Base-by-base conservation (phyloP, 75 land plant species). In the Chamaecyparis obtusa region DNA sequence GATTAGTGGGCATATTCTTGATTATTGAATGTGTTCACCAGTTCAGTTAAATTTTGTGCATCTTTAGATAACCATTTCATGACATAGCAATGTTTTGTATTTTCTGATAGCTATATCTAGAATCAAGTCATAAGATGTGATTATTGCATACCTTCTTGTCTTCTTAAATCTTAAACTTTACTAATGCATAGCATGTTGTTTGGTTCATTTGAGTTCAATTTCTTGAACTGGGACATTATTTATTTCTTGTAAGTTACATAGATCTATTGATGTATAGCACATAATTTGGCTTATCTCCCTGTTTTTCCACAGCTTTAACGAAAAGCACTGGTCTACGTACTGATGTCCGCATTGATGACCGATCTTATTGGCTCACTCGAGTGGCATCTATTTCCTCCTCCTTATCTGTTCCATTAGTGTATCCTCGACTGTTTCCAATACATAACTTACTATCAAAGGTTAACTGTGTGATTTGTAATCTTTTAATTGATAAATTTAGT, bases 271-370 rank as follows among this genome's bases (percentile, higher is more conserved):
- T 81, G 43, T 41, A 27, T 30, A 81, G 30, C 54, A 46, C 16
- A 44, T 21, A 5, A 81, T 46, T n/a, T 46, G 83, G 83, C 83
- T 81, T 13, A 46, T 81, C 30, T 44, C 15, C 24, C 27, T 81
- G 49, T 13, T 81, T 46, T n/a, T 51, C 16, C 90, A 83, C 88
- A 98, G 99, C 97, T 74, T 88, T 98, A 85, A 88, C 87, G 39
- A 98, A 95, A 91, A 94, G 99, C 87, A 89, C 87, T 67, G 99
- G 98, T 5, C 90, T 98, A 87, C 93, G 99, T 37, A 86, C 89
- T 87, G 99, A 98, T 87, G 95, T 91, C 10, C 92, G 98, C 54
- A 83, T 94, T 48, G 99, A 98, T 93, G 99, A 98, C 48, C 91
- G 97, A 16, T 93, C 97, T 8, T 96, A 95, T 85, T 98, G 99